Evolutionary conservation across 1,139 yeast species (phyloP), one percentile per base, ranked within the genome.

Genomic region (Pichia kudriavzevii): DNA sequence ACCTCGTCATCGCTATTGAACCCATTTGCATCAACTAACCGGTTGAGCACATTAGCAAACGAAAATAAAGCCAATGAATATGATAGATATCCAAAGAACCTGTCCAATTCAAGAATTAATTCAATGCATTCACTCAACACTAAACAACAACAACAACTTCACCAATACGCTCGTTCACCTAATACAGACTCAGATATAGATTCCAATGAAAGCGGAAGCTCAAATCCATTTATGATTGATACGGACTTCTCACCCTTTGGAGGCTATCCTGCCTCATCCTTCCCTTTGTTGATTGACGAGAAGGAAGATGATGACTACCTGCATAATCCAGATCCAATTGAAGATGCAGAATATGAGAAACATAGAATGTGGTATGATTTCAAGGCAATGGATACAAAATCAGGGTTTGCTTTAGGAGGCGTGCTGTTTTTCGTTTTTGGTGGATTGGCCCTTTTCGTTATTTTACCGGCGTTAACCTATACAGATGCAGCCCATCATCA

Each of bases 241-340:
- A 64, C 69, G 7, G 76, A 70, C 45, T 69, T 77, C 47, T 76
- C 87, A 34, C 96, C 96, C 2, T 87, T 87, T 63, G 96, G 96
- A 36, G 96, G 95, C 9, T 87, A 83, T 56, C 95, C 96, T 2
- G 91, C 94, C 4, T 67, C 83, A 5, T 74, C 85, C 2, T 87
- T 87, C 62, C 95, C 95, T 1, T 63, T 87, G 36, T 78, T 74
- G 48, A 75, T 87, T 44, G 94, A 85, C 40, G 96, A 87, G 50
- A 82, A 82, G 58, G 96, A 87, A 59, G 80, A 84, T 3, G 96
- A 87, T 60, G 96, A 87, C 56, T 85, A 83, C 52, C 57, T 87
- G 44, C 96, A 87, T 59, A 87, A 87, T 57, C 96, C 95, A 1
- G 95, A 87, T 55, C 95, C 95, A 8, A 79, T 85, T 26, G 77